These are phyloP conservation scores for Schizosaccharomyces octosporus DNA, from an alignment of 805 yeast genomes.

Conservation along the genomic window DNA sequence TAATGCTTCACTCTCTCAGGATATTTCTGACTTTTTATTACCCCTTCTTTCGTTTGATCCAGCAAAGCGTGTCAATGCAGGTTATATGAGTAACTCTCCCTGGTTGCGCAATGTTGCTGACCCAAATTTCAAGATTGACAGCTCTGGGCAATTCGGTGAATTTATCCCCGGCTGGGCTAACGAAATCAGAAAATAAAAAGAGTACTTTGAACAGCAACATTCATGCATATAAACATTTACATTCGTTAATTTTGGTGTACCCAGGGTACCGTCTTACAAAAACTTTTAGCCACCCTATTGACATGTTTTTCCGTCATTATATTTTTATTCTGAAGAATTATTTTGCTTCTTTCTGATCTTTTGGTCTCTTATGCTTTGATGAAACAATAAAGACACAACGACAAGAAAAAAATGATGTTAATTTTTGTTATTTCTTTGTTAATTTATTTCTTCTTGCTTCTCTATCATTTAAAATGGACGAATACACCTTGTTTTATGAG, in stretches of 20 bases:
- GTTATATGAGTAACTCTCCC: constrained; percentile 72
- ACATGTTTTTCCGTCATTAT: too few relatives aligned
- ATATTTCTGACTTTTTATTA: constrained; percentile 46
- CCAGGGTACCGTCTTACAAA: too few relatives aligned
- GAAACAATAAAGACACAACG: too few relatives aligned
- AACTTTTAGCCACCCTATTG: too few relatives aligned
- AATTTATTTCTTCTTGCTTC: neutral
- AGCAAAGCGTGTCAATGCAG: constrained; percentile 71
- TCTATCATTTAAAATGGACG: neutral
- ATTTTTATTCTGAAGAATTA: too few relatives aligned
- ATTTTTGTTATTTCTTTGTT: neutral
- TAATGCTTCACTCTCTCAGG: constrained; percentile 38
- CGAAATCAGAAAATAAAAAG: constrained; percentile 17
- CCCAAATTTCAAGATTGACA: constrained; percentile 42
- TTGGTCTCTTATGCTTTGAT: too few relatives aligned
- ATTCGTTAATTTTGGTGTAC: too few relatives aligned
- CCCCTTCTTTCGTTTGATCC: constrained; percentile 76
- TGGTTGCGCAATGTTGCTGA: constrained; percentile 65
- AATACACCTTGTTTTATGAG: too few relatives aligned
- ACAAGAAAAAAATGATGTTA: constrained; percentile 3
- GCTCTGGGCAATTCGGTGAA: constrained; percentile 61
- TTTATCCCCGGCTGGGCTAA: constrained; percentile 80
- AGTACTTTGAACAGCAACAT: too few relatives aligned
- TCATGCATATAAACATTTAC: too few relatives aligned
- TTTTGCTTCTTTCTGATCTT: too few relatives aligned